These are phyloP conservation scores for Saccharum officinarum DNA, from an alignment of 176 grass and related monocot species.

Conservation along the genomic window DNA sequence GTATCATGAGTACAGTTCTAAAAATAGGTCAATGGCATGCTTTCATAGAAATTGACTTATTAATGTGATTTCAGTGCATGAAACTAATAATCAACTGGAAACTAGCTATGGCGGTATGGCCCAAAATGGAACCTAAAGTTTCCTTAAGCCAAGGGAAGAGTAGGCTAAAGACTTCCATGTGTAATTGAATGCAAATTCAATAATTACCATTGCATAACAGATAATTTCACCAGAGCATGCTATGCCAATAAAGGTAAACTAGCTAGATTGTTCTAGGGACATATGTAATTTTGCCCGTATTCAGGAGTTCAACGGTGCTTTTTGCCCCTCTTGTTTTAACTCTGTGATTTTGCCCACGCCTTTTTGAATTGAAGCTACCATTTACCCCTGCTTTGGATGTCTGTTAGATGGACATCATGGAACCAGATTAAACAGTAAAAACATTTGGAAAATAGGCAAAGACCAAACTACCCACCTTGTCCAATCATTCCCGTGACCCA, in stretches of 20 bases:
- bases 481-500: background rate
- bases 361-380: background rate
- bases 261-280: background rate
- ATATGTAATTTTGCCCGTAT: background rate
- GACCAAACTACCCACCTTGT: background rate
- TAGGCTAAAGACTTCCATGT: background rate
- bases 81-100: background rate
- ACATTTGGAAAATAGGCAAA: background rate
- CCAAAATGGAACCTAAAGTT: conserved; percentile 6
- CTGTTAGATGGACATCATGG: background rate
- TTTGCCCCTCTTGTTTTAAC: background rate
- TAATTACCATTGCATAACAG: background rate
- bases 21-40: background rate
- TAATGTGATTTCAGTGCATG: background rate
- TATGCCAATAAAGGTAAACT: background rate
- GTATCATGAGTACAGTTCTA: background rate
- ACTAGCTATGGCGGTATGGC: background rate
- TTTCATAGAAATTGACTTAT: background rate
- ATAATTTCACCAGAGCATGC: background rate
- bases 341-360: background rate
- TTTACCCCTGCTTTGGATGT: background rate
- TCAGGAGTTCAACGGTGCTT: background rate
- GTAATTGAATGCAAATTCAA: background rate
- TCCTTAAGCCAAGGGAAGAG: background rate
- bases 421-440: background rate